Conservation (phyloP, 257 asterid genomes). For the Solanum sparsipilum region DNA sequence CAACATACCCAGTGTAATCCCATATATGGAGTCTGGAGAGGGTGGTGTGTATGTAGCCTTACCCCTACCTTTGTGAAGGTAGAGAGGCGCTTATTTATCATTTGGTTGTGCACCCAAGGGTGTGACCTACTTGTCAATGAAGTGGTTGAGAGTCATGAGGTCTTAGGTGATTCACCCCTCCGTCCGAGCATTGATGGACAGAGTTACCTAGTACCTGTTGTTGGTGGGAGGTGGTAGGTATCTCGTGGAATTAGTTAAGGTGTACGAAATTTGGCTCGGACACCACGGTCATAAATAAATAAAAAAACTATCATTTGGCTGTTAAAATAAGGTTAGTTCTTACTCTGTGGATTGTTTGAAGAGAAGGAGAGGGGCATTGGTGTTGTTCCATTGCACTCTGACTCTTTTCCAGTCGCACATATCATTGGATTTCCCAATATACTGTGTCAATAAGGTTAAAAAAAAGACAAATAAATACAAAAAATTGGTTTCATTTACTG, state of each 20-base stretch:
- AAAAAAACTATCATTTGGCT: neutral
- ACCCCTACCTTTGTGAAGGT: neutral
- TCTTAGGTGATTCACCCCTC: neutral
- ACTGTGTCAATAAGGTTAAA: conserved; percentile 17
- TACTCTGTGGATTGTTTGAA: conserved; percentile 48
- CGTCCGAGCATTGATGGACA: neutral
- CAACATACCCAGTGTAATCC: neutral
- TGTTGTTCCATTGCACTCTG: conserved; percentile 68
- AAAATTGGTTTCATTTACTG: neutral
- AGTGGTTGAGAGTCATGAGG: neutral
- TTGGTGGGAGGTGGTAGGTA: neutral
- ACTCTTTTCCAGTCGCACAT: conserved; percentile 75
- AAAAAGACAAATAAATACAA: neutral
- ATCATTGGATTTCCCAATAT: conserved; percentile 78
- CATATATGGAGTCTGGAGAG: neutral
- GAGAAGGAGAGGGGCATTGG: conserved; percentile 53
- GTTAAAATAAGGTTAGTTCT: neutral
- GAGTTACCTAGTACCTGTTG: neutral
- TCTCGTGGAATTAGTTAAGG: neutral
- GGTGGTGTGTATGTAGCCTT: neutral
- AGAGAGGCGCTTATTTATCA: neutral
- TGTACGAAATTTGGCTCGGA: neutral
- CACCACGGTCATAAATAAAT: neutral
- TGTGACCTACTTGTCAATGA: no score
- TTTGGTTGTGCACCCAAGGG: neutral